Evolutionary conservation across 345 rosid genomes (phyloP).

Genomic region (Boechera retrofracta): DNA sequence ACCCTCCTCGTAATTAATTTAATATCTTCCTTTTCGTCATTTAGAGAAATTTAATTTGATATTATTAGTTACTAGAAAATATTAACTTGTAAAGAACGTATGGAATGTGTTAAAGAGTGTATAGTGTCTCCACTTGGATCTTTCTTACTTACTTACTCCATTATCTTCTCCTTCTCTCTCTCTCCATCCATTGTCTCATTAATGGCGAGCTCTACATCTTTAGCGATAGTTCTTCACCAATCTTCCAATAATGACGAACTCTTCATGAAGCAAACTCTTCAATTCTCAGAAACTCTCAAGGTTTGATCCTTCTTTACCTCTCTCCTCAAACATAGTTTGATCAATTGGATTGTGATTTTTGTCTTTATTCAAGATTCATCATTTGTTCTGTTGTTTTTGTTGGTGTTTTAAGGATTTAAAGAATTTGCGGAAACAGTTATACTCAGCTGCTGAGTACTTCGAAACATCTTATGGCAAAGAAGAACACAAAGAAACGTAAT

Average conservation of each 20-base stretch:
- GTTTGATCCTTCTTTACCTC: constrained; percentile 42
- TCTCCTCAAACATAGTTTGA: not conserved
- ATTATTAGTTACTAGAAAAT: not conserved
- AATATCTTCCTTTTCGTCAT: not conserved
- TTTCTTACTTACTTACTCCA: constrained; percentile 39
- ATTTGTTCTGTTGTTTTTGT: constrained; percentile 6
- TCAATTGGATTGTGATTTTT: not conserved
- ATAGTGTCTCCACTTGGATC: constrained; percentile 40
- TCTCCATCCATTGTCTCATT: constrained; percentile 22
- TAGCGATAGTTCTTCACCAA: constrained; percentile 50
- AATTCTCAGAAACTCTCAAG: constrained; percentile 73
- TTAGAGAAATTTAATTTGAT: not conserved
- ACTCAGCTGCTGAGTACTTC: constrained; percentile 86
- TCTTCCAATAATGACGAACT: constrained; percentile 69
- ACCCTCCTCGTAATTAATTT: not conserved
- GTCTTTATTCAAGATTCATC: constrained; percentile 22
- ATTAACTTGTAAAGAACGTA: constrained; percentile 36
- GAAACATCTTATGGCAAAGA: constrained; percentile 66
- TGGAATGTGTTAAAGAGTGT: constrained; percentile 34
- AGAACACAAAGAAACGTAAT: constrained; percentile 72
- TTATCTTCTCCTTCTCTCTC: constrained; percentile 26
- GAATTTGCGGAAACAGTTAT: constrained; percentile 71
- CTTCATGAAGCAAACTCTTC: constrained; percentile 70
- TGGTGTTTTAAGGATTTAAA: constrained; percentile 65
- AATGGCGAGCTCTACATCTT: constrained; percentile 53